These are phyloP conservation scores for Spongiforma sp. DNA, from an alignment of 1,284 basidiomycete species.

Conservation along the genomic window DNA sequence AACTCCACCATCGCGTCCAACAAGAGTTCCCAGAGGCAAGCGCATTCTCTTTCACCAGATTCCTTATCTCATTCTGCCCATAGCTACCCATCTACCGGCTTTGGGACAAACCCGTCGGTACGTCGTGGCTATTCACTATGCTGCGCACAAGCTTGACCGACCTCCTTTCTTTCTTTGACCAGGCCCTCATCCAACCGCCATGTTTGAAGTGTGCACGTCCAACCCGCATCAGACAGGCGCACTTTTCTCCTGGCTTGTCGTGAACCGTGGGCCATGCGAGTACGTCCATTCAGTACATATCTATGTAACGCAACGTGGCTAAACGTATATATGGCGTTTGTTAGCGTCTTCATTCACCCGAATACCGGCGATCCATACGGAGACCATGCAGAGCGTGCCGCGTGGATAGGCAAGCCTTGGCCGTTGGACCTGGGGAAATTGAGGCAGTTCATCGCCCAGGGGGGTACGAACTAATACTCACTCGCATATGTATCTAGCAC, in stretches of 20 bases:
- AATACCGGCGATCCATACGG: not conserved
- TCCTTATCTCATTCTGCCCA: not conserved
- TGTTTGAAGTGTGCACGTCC: slow-evolving; percentile 49
- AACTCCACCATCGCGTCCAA: slow-evolving; percentile 66
- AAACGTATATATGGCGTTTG: slow-evolving; percentile 13
- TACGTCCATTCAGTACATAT: no score
- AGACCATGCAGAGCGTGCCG: not conserved
- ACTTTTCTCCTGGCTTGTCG: slow-evolving; percentile 45
- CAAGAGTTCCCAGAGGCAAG: slow-evolving; percentile 74
- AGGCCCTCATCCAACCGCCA: slow-evolving; percentile 46
- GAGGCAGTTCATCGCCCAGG: not conserved
- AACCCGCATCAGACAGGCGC: slow-evolving; percentile 46
- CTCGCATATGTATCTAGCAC: no score
- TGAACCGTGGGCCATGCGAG: slow-evolving; percentile 47
- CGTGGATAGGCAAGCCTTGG: not conserved
- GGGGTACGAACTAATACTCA: no score
- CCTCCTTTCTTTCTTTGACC: not conserved
- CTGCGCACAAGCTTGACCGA: slow-evolving; percentile 2
- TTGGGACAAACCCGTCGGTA: slow-evolving; percentile 69
- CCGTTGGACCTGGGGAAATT: not conserved
- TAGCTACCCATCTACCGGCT: slow-evolving; percentile 69
- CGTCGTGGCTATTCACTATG: slow-evolving; percentile 7
- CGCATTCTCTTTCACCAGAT: not conserved
- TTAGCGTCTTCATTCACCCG: not conserved
- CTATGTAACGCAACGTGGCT: no score